Conservation (phyloP, 2,329 filamentous ascomycete species). For the Blastomyces gilchristii region DNA sequence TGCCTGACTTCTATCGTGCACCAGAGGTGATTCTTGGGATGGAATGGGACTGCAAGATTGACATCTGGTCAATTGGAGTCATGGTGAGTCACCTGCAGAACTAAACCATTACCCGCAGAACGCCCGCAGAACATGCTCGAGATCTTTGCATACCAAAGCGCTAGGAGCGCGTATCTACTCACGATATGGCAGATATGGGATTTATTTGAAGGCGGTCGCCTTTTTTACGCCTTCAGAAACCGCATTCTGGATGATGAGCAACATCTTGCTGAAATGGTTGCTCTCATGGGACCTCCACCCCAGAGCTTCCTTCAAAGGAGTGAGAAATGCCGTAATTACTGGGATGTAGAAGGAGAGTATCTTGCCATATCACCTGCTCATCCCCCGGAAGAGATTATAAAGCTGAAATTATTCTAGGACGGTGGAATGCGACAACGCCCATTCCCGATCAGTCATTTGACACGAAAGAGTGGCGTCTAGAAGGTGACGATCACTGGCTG, state of each 20-base stretch:
- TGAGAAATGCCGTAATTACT: slow-evolving; percentile 13
- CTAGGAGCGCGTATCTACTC: not conserved
- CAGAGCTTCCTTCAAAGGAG: slow-evolving; percentile 11
- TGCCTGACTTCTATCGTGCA: slow-evolving; percentile 13
- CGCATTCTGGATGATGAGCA: slow-evolving; percentile 13
- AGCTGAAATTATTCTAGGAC: slow-evolving; percentile 3
- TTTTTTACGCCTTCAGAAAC: slow-evolving; percentile 14
- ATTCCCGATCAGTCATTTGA: slow-evolving; percentile 7
- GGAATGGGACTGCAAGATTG: slow-evolving; percentile 33
- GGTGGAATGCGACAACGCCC: slow-evolving; percentile 5
- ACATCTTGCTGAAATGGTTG: slow-evolving; percentile 16
- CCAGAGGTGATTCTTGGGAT: slow-evolving; percentile 33
- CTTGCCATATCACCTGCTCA: not conserved
- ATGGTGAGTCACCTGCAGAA: slow-evolving; percentile 1
- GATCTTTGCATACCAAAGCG: not conserved
- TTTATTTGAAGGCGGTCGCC: slow-evolving; percentile 13
- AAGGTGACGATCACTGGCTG: slow-evolving; percentile 21
- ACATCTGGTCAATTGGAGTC: slow-evolving; percentile 33
- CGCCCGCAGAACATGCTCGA: not conserved
- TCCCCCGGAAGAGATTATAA: not conserved
- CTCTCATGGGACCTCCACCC: slow-evolving; percentile 14
- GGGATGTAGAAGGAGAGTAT: slow-evolving; percentile 13
- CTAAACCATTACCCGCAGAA: not conserved
- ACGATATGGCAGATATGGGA: slow-evolving; percentile 13
- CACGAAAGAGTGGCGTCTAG: slow-evolving; percentile 10